phyloP scores from a whole-genome alignment of 169 alveolate species.

The Cryptosporidium sp. region DNA sequence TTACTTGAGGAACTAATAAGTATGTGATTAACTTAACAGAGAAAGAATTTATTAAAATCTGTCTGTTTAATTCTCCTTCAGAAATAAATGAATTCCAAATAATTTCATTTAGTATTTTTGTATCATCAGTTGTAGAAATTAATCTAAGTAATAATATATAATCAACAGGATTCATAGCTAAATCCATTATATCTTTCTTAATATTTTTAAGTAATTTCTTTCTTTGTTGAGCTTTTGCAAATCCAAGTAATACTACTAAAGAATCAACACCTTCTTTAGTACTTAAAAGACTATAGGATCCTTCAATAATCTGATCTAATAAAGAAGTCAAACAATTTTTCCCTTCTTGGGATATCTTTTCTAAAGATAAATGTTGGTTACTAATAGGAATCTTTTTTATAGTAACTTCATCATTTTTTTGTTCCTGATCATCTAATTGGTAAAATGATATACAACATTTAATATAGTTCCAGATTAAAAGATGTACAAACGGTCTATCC shows the following conservation, averaged over 20 bases:
- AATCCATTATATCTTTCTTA: conserved; percentile 38
- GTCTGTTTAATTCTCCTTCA: neutral
- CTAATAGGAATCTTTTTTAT: neutral
- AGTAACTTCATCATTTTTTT: neutral
- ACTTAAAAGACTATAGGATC: conserved; percentile 42
- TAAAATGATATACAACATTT: conserved; percentile 56
- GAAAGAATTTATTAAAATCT: conserved; percentile 2
- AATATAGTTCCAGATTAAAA: conserved; percentile 69
- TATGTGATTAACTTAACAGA: conserved; percentile 35
- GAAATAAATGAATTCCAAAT: conserved; percentile 41
- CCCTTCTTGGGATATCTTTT: conserved; percentile 30
- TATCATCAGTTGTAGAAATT: conserved; percentile 53
- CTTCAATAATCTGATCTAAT: conserved; percentile 64
- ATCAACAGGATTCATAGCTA: conserved; percentile 51
- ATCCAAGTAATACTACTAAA: conserved; percentile 42
- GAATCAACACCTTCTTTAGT: conserved; percentile 73
- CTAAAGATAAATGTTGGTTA: neutral
- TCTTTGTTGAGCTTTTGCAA: conserved; percentile 73
- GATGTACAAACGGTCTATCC: conserved; percentile 52
- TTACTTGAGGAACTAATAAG: conserved; percentile 1
- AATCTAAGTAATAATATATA: conserved; percentile 38
- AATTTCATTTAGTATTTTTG: conserved; percentile 57
- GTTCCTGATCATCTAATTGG: neutral
- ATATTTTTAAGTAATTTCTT: conserved; percentile 55
- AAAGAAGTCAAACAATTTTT: neutral